phyloP scores from a whole-genome alignment of 257 asterid genomes.

The Lithospermum erythrorhizon region DNA sequence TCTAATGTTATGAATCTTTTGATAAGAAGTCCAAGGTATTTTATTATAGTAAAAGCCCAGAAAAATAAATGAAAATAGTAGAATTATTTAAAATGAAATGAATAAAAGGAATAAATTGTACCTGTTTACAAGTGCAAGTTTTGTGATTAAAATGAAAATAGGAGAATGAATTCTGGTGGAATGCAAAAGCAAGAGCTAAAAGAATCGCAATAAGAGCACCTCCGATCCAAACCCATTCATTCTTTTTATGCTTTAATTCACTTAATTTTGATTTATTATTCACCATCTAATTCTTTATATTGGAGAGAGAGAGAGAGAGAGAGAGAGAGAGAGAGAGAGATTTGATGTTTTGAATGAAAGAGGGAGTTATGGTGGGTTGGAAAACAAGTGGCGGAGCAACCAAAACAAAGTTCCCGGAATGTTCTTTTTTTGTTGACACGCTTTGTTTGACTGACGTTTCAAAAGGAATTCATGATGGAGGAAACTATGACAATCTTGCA shows the following conservation, averaged over 20 bases:
- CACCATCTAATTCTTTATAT: neutral
- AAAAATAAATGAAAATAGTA: too few species aligned
- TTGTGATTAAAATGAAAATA: neutral
- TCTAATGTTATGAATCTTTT: too few species aligned
- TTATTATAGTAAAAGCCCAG: too few species aligned
- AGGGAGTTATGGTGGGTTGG: neutral
- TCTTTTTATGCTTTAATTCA: neutral
- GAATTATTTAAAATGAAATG: neutral
- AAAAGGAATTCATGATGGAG: neutral
- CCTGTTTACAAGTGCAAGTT: neutral
- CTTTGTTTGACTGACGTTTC: neutral
- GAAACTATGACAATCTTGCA: too few species aligned
- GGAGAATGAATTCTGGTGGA: neutral
- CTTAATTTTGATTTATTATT: too few species aligned
- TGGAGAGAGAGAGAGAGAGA: too few species aligned
- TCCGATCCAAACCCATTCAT: neutral
- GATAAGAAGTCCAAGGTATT: too few species aligned
- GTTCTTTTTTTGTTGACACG: neutral
- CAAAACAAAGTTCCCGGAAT: neutral
- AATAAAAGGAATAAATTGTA: too few species aligned
- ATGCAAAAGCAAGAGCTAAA: neutral
- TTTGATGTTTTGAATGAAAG: too few species aligned
- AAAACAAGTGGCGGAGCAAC: neutral
- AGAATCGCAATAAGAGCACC: neutral
- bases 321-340: too few species aligned